Evolutionary conservation across 805 yeast genomes (phyloP), one percentile per base, ranked within the genome.

Genomic region (Lachancea fermentati): DNA sequence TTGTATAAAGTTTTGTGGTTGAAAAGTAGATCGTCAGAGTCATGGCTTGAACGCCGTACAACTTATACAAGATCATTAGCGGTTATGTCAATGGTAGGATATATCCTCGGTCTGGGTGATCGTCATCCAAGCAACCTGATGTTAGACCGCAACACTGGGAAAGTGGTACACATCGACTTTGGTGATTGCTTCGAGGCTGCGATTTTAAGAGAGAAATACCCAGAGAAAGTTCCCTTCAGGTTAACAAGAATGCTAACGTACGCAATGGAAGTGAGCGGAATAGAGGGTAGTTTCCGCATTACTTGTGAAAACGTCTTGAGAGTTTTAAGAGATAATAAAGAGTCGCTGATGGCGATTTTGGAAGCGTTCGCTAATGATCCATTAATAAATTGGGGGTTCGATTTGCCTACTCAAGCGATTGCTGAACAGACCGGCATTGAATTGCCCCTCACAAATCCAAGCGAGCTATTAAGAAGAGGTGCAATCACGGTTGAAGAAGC

Each of bases 181-280:
- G 99, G 98, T 50, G 99, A 93, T 60, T 93, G 99, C 74, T 93
- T 93, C 57, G 99, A 93, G 60, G 96, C 97, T 2, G 98, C 99
- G 0, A 88, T 91, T 36, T 66, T 93, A 45, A 77, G 99, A 50
- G 98, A 94, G 52, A 93, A 93, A 59, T 94, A 85, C 62, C 99
- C 99, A 0, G 99, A 93, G 56, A 91, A 89, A 61, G 98, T 93
- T 17, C 99, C 99, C 5, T 93, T 93, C 69, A 75, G 99, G 61
- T 72, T 93, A 43, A 93, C 99, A 0, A 72, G 98, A 62, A 93
- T 93, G 99, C 71, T 94, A 49, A 88, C 94, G 16, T 88, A 88
- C 61, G 99, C 97, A 0, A 91, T 93, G 97, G 99, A 94, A 61
- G 97, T 93, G 2, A 85, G 96, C 64, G 98, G 98, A 5, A 88